These are phyloP conservation scores for Ceriops zippeliana DNA, from an alignment of 345 rosid species.

Conservation along the genomic window DNA sequence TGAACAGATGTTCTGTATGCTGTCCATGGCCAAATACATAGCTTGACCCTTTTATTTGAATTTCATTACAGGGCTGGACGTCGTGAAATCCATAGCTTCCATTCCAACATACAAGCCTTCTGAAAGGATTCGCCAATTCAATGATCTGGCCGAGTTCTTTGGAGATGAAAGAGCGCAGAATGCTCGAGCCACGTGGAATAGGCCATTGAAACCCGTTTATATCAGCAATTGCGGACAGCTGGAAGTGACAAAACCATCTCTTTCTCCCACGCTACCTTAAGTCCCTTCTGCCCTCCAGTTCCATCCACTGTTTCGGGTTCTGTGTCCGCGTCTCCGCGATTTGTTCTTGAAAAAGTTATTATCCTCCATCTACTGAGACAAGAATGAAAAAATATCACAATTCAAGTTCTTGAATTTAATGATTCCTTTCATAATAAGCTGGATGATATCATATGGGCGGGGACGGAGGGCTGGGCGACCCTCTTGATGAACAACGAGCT, in stretches of 20 bases:
- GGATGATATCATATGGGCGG: too few species aligned
- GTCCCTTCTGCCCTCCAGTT: not conserved
- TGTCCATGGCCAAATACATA: not conserved
- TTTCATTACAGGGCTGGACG: slow-evolving; percentile 61
- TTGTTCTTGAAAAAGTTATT: not conserved
- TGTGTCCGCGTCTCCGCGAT: slow-evolving; percentile 1
- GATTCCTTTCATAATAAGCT: not conserved
- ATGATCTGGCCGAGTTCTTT: slow-evolving; percentile 66
- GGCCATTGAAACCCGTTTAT: slow-evolving; percentile 69
- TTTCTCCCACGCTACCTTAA: slow-evolving; percentile 63
- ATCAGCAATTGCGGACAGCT: slow-evolving; percentile 81
- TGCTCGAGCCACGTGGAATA: slow-evolving; percentile 69
- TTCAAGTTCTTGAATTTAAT: not conserved
- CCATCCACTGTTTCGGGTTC: not conserved
- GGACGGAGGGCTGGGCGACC: too few species aligned
- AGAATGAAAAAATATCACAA: slow-evolving; percentile 4
- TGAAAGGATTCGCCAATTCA: slow-evolving; percentile 60
- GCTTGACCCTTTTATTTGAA: slow-evolving; percentile 7
- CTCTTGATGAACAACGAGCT: too few species aligned
- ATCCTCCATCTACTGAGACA: not conserved
- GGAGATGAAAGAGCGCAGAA: slow-evolving; percentile 87
- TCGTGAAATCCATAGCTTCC: slow-evolving; percentile 67
- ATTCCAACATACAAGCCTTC: slow-evolving; percentile 73
- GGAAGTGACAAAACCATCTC: slow-evolving; percentile 67
- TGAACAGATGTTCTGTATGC: not conserved